These are phyloP conservation scores for Rhodamnia rubescens DNA, from an alignment of 345 rosid genomes.

Conservation along the genomic window DNA sequence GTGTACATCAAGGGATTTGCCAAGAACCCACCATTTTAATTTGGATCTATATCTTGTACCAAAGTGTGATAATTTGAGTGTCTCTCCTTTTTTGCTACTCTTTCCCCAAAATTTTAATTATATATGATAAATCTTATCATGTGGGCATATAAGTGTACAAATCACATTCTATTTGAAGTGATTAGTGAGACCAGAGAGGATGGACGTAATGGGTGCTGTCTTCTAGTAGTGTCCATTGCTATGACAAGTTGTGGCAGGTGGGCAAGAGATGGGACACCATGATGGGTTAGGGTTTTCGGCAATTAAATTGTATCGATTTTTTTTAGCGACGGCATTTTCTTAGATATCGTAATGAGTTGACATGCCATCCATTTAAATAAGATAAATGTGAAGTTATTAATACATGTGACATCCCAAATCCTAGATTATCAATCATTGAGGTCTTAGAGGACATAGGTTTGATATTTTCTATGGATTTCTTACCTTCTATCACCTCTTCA, in stretches of 20 bases:
- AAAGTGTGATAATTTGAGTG: not conserved
- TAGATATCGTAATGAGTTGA: not conserved
- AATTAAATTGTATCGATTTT: not conserved
- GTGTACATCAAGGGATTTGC: not conserved
- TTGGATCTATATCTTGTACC: not conserved
- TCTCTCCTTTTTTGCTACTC: not conserved
- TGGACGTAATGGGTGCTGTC: not conserved
- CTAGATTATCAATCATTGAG: not conserved
- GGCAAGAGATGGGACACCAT: constrained; percentile 5
- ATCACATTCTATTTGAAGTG: not conserved
- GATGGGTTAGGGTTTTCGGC: not conserved
- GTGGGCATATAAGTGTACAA: not conserved
- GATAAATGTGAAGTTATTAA: not conserved
- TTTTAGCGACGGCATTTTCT: not conserved
- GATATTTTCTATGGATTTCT: not conserved
- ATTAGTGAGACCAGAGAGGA: constrained; percentile 4
- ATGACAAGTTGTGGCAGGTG: not conserved
- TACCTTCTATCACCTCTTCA: not conserved
- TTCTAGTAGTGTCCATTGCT: not conserved
- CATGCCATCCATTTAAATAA: not conserved
- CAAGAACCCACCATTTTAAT: not conserved
- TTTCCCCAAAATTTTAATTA: not conserved
- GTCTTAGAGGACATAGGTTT: not conserved
- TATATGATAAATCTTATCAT: not conserved
- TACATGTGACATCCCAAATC: not conserved